Base-by-base conservation (phyloP, 257 asterid genomes). In the Avicennia marina region DNA sequence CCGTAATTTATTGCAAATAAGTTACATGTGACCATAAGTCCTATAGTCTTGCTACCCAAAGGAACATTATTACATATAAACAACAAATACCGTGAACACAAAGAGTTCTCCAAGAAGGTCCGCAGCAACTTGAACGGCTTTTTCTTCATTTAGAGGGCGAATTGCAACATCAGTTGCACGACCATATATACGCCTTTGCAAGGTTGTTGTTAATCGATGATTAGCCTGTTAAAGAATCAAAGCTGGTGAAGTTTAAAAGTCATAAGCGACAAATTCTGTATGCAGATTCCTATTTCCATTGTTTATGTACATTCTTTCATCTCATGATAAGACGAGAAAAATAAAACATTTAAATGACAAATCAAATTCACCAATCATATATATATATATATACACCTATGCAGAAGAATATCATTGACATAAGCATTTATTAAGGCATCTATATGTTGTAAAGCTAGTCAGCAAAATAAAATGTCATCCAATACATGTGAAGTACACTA, bases 111-210 rank as follows among this genome's bases (percentile, higher is more conserved):
- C 95, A 40, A 84, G 62, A 62, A 86, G 90, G 53, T 89, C 97
- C 39, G 93, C 97, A 53, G 95, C 97, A 75, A 81, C 90, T 70
- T 89, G 93, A 45, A 89, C 94, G 48, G 96, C 95, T 58, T 78
- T 86, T 45, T 86, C 97, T 75, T 89, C 95, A 73, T 89, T 72
- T 56, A 89, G 75, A 47, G 97, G 96, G 62, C 81, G 97, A 68
- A 89, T 86, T 5, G 69, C 88, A 40, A 81, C 93, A 75, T 86
- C 75, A 0, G 86, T 86, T 57, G 90, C 83, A 51, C 49, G 95
- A n/a, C 93, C 88, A 66, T 86, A 86, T 43, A 90, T 80, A 29
- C 77, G 89, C 71, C 97, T 76, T 75, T 90, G 97, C 69, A 86
- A 21, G 17, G 27, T 86, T 52, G 95, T 86, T 3, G 94, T 71